Evolutionary conservation across 352 stramenopile genomes (phyloP), one percentile per base, ranked within the genome.

Genomic region (Phytophthora aleatoria): DNA sequence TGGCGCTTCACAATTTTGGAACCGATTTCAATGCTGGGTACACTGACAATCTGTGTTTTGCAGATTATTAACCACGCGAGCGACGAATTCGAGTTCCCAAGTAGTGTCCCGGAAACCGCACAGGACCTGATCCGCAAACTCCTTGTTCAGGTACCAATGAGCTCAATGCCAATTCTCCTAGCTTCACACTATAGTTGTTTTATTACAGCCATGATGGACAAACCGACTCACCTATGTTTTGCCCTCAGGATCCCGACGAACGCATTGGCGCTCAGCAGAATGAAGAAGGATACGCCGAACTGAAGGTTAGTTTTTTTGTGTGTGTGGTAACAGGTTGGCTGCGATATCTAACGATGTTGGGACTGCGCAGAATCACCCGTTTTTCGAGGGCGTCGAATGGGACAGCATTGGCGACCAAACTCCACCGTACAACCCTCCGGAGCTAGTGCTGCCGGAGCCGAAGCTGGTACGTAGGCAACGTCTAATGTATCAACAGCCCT

Each of bases 371-470:
- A 81, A 71, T 26, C 88, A 96, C 31, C 71, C 74, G 4, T 96
- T 95, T 57, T 96, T 96, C 63, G 70, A 86, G 47, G 86, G 82
- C 13, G 68, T 95, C 41, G 66, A 95, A 36, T 96, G 88, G 88
- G 77, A 84, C 20, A 68, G 72, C 7, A 73, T 93, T 31, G 53
- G 71, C 36, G 58, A 85, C 41, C 75, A 85, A 49, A 71, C 64
- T 35, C 70, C 86, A 2, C 88, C 86, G 15, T 93, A 87, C 53
- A 75, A 44, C 26, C 87, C 87, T 45, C 79, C 82, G 15, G 54
- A 65, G 3, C 65, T 91, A 28, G 73, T 83, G 12, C 71, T 94
- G 26, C 65, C 81, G 0, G 85, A 93, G 28, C 82, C 85, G 26
- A 79, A 75, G 58, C 61, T 90, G 57, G 79, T 89, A 58, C 16